A percentile compares a stretch with the other conserved stretches of the same genome.
These are phyloP conservation scores for Russula vinacea DNA, from an alignment of 768 basidiomycete genomes.

Conservation along the genomic window DNA sequence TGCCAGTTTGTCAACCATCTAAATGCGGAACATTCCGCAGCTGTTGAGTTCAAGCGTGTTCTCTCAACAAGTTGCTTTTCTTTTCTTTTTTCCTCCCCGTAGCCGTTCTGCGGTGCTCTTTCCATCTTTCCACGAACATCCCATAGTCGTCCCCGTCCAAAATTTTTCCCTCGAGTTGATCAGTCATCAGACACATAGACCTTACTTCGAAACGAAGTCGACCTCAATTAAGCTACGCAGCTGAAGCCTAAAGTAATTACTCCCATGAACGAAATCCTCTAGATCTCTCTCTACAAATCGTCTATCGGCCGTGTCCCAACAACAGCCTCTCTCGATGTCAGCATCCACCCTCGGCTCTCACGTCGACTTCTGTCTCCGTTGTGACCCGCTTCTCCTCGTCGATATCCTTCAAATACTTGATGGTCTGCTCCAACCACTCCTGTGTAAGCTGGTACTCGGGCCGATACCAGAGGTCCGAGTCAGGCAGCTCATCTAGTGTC, in stretches of 20 bases:
- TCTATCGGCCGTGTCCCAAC: background rate
- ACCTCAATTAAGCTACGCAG: background rate
- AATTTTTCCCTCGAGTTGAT: background rate
- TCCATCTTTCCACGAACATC: no score
- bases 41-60: no score
- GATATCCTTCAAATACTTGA: background rate
- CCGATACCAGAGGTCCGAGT: background rate
- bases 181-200: background rate
- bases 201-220: background rate
- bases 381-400: background rate
- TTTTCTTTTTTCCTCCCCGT: no score
- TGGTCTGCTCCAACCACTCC: constrained; percentile 15
- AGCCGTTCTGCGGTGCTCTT: no score
- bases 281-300: background rate
- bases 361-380: background rate
- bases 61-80: no score
- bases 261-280: background rate
- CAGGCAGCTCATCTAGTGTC: constrained; percentile 21
- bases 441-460: constrained; percentile 23
- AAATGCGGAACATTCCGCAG: no score
- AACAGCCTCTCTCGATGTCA: background rate
- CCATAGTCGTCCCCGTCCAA: no score
- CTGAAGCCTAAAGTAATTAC: background rate
- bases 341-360: background rate
- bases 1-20: no score